These are phyloP conservation scores for Penicillium roqueforti DNA, from an alignment of 495 filamentous ascomycete species.

Conservation along the genomic window DNA sequence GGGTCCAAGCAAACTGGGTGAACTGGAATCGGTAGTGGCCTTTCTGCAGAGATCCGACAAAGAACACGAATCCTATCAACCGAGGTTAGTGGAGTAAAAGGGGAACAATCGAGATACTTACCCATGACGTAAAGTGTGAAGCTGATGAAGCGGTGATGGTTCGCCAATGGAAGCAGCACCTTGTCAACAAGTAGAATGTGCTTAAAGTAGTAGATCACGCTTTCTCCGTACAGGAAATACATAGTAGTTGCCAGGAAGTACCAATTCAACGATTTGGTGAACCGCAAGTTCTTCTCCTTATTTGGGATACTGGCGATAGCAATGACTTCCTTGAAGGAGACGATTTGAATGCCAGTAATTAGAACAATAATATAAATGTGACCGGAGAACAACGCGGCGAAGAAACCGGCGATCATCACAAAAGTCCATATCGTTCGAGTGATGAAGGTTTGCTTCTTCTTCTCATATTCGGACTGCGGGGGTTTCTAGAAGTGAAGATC, in stretches of 20 bases:
- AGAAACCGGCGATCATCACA: constrained; percentile 94
- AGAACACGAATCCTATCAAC: constrained; percentile 88
- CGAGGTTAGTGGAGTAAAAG: constrained; percentile 7
- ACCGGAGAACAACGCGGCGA: constrained; percentile 83
- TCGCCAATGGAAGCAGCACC: constrained; percentile 86
- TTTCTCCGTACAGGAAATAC: constrained; percentile 99
- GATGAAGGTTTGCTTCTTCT: constrained; percentile 98
- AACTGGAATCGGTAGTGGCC: constrained; percentile 98
- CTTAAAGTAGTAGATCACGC: constrained; percentile 99
- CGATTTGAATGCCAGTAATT: constrained; percentile 87
- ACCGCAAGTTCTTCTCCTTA: constrained; percentile 81
- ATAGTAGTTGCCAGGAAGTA: constrained; percentile 98
- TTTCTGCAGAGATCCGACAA: constrained; percentile 91
- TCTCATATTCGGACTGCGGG: constrained; percentile 77
- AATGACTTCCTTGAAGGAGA: constrained; percentile 99
- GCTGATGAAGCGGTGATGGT: constrained; percentile 97
- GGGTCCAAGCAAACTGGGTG: constrained; percentile 98
- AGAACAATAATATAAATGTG: constrained; percentile 95
- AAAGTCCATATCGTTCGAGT: constrained; percentile 97
- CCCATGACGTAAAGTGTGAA: constrained; percentile 97
- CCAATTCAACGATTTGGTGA: constrained; percentile 96
- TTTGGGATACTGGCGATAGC: constrained; percentile 94
- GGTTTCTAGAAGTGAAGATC: constrained; percentile 30
- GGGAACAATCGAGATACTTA: constrained; percentile 37
- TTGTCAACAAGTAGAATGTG: constrained; percentile 94